phyloP scores from a whole-genome alignment of 2,329 filamentous ascomycete species.

The Colletotrichum sp. region DNA sequence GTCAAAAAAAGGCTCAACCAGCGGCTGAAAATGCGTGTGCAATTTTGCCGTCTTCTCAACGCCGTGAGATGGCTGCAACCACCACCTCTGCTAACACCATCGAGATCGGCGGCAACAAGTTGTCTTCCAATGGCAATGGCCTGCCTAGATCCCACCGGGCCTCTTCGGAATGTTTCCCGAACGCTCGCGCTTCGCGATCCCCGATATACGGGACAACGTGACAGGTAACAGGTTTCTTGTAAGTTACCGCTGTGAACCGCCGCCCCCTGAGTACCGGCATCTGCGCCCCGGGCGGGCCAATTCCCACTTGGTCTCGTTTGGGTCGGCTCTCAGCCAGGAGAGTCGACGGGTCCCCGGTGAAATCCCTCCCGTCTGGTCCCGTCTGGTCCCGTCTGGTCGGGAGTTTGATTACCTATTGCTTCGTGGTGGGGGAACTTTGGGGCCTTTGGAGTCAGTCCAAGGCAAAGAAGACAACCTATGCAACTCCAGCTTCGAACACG shows the following conservation, averaged over 20 bases:
- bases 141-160: background rate
- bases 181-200: background rate
- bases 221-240: constrained; percentile 10
- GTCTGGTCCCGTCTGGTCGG: background rate
- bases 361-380: background rate
- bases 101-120: background rate
- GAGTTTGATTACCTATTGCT: constrained; percentile 15
- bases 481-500: background rate
- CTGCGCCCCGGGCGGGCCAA: constrained; percentile 16
- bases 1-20: background rate
- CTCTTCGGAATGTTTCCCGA: constrained; percentile 11
- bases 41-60: background rate
- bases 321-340: background rate
- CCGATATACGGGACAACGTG: background rate
- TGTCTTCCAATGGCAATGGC: background rate
- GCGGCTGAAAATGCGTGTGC: background rate
- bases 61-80: background rate
- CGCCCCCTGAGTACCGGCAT: constrained; percentile 14
- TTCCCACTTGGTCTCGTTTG: constrained; percentile 13
- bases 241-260: constrained; percentile 10
- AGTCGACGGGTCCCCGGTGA: background rate
- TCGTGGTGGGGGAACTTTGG: background rate
- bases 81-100: background rate
- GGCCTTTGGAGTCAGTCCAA: background rate
- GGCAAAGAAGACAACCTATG: background rate